Evolutionary conservation across 2,329 filamentous ascomycete genomes (phyloP).

Genomic region (Calonectria multiphialidica): DNA sequence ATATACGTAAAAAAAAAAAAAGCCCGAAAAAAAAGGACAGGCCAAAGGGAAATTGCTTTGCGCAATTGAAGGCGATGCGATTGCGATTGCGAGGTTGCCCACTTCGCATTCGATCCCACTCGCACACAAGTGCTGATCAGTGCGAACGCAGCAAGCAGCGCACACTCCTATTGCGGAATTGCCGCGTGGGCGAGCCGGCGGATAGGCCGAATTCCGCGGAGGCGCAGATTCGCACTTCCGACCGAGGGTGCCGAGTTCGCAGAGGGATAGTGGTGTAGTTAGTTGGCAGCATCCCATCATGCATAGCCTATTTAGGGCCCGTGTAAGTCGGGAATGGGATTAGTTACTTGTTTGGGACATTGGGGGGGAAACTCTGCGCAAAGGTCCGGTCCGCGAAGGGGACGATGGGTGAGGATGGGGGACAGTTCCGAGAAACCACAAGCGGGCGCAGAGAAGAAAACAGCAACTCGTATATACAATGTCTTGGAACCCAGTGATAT

Average conservation of each 20-base stretch:
- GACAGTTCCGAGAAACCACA: not conserved
- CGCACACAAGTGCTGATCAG: not conserved
- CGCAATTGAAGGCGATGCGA: not conserved
- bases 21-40: not conserved
- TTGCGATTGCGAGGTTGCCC: conserved; percentile 10
- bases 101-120: not conserved
- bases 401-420: too few relatives aligned
- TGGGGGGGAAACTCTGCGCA: not conserved
- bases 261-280: not conserved
- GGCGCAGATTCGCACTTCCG: conserved; percentile 26
- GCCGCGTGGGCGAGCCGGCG: not conserved
- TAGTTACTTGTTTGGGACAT: not conserved
- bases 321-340: too few relatives aligned
- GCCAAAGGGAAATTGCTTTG: not conserved
- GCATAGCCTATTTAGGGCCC: too few relatives aligned
- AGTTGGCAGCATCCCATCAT: not conserved
- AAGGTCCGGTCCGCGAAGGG: too few relatives aligned
- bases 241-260: conserved; percentile 15
- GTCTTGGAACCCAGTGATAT: too few relatives aligned
- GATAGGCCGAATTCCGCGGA: conserved; percentile 10
- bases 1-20: not conserved
- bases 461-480: too few relatives aligned
- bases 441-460: too few relatives aligned
- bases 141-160: not conserved
- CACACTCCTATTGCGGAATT: conserved; percentile 4